Evolutionary conservation across 345 rosid genomes (phyloP), one percentile per base, ranked within the genome.

Genomic region (Rhodomyrtus tomentosa): DNA sequence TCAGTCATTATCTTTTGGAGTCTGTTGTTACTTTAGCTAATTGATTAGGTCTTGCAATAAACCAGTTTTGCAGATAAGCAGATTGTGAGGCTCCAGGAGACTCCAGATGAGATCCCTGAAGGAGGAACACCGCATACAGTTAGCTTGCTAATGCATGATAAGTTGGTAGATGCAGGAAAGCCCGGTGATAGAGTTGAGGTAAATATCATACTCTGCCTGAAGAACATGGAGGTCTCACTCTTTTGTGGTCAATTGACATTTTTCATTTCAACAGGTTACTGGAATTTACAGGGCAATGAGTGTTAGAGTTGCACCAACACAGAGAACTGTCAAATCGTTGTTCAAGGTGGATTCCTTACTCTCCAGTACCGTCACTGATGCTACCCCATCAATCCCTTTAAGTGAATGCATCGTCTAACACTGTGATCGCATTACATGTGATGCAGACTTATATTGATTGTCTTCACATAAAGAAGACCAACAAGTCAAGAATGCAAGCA

Each of bases 101-200:
- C 98, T 3, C 99, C 98, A 58, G 99, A 97, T 88, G 98, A 97
- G 88, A 97, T 97, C 84, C 99, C 99, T 29, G 98, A 95, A 49
- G 98, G 99, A 85, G 99, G 99, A 89, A 97, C 99, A 59, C 99
- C 99, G 38, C 99, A 97, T 86, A 95, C 98, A 5, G 99, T 97
- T 87, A 97, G 98, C 91, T 91, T 97, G 91, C 91, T 97, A 91
- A 90, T 97, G 95, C 99, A 97, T 89, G 98, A 97, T 90, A 97
- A 97, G 90, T 82, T 97, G 91, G 99, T 95, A 52, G 98, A 97
- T 90, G 86, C 93, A 86, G 98, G 96, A 88, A 97, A 95, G 92
- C 99, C 99, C 18, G 99, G 99, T 85, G 98, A 95, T 86, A 93
- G 99, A 92, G 94, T 95, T 87, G 99, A 95, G 98, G 99, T 97